Evolutionary conservation across 202 grass and related monocot species (phyloP).

Genomic region (Saccharum hybrid): DNA sequence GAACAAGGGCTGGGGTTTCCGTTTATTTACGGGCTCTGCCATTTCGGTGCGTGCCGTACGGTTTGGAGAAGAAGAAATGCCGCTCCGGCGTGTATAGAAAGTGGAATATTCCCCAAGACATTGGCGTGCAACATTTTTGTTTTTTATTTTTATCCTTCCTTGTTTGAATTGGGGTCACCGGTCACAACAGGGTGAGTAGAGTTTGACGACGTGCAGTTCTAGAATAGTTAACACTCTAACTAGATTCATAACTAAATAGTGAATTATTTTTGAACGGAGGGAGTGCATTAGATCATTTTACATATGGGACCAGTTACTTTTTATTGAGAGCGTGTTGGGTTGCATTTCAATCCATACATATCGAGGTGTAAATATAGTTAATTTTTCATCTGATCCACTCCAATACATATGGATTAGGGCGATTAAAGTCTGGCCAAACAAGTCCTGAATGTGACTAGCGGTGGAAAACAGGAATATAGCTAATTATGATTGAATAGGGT

Average conservation of each 20-base stretch:
- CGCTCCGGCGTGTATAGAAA: not conserved
- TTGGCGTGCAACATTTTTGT: not conserved
- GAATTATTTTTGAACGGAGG: not conserved
- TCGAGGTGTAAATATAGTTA: not conserved
- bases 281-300: not conserved
- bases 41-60: conserved; percentile 13
- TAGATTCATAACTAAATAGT: not conserved
- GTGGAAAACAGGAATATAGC: too few relatives aligned
- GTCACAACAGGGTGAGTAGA: too few relatives aligned
- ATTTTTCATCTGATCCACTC: too few relatives aligned
- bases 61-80: conserved; percentile 50
- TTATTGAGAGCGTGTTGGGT: not conserved
- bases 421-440: too few relatives aligned
- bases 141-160: not conserved
- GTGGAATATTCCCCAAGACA: conserved; percentile 12
- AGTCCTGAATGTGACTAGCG: too few relatives aligned
- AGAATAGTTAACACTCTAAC: not conserved
- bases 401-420: too few relatives aligned
- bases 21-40: conserved; percentile 48
- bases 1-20: conserved; percentile 29
- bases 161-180: too few relatives aligned
- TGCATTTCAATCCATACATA: not conserved
- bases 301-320: not conserved
- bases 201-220: not conserved
- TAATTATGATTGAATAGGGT: too few relatives aligned